Evolutionary conservation across 208 protist genomes (phyloP), one percentile per base, ranked within the genome.

Genomic region (Leishmania arabica): DNA sequence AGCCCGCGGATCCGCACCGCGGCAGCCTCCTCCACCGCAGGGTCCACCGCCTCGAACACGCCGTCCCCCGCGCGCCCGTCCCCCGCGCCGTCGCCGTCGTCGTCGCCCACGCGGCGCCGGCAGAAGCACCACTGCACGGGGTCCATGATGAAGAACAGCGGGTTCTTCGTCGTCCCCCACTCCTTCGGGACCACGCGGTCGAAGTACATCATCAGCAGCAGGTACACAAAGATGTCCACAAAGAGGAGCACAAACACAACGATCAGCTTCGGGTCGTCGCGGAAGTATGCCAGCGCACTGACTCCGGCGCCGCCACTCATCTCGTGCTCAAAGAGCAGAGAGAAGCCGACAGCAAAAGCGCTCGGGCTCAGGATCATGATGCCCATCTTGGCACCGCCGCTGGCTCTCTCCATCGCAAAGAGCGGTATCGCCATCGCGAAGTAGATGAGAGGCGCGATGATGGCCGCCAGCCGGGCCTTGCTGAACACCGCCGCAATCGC

Each of bases 401-500:
- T 77, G 9, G 85, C 88, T 64, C 68, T 84, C 21, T 54, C 34
- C 15, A 92, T 79, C 3, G 84, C 86, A 60, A 92, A 87, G 6
- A 85, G 45, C 42, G 88, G 86, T 1, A 89, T 76, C 15, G 89
- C 77, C 37, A 89, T n/a, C 40, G 91, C 76, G 76, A 97, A 93
- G 84, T 90, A 96, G 47, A 95, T 81, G 15, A 97, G 75, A 70
- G 93, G 93, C 11, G 91, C 54, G n/a, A 96, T 49, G 24, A 96
- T 82, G 37, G 90, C 70, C 8, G 94, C 84, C 27, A 95, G 65
- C 0, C 92, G 89, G 0, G 93, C 86, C 75, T 95, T 93, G 77
- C 82, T 93, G 85, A 97, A 96, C 73, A 97, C 78, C 17, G 88
- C 71, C 8, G 88, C 74, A 21, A 92, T 84, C 8, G 74, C 80